Conservation (phyloP, 2,329 filamentous ascomycete genomes). For the Arthrobotrys sphaeroides region DNA sequence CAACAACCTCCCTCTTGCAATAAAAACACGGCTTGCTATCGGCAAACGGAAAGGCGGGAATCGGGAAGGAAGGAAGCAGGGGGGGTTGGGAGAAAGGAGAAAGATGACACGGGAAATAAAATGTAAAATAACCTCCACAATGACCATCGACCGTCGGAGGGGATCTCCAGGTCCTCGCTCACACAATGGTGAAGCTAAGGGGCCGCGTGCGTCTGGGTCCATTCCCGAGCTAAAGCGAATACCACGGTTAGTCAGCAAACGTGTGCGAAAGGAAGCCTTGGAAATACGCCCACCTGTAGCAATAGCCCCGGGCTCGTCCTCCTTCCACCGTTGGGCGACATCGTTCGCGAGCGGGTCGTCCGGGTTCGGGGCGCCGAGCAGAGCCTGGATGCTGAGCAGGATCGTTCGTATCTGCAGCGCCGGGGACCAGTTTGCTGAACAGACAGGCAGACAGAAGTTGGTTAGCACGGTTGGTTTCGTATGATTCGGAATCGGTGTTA, state of each 20-base stretch:
- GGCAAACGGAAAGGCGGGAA: conserved; percentile 25
- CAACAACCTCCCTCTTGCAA: not conserved
- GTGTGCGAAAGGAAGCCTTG: not conserved
- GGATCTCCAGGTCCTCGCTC: conserved; percentile 53
- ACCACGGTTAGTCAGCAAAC: not conserved
- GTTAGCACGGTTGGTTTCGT: conserved; percentile 45
- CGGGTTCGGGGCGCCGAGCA: conserved; percentile 94
- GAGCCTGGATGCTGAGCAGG: conserved; percentile 95
- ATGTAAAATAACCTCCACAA: not conserved
- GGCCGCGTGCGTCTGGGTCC: conserved; percentile 84
- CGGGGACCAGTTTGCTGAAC: conserved; percentile 97
- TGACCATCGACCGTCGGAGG: not conserved
- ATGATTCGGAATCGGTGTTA: conserved; percentile 63
- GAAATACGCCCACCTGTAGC: conserved; percentile 73
- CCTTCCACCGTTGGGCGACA: conserved; percentile 97
- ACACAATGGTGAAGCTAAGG: conserved; percentile 60
- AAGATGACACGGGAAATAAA: too few species aligned
- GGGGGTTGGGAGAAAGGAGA: not conserved
- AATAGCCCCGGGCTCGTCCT: conserved; percentile 91
- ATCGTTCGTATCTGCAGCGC: conserved; percentile 98
- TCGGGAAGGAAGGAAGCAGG: not conserved
- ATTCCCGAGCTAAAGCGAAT: conserved; percentile 67
- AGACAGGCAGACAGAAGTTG: conserved; percentile 5
- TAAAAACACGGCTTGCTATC: not conserved
- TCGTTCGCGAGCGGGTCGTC: conserved; percentile 98